Percentiles rank a stretch among this genome's conserved stretches.
phyloP scores from a whole-genome alignment of 2,329 filamentous ascomycete species.

The Hirsutella rhossiliensis region DNA sequence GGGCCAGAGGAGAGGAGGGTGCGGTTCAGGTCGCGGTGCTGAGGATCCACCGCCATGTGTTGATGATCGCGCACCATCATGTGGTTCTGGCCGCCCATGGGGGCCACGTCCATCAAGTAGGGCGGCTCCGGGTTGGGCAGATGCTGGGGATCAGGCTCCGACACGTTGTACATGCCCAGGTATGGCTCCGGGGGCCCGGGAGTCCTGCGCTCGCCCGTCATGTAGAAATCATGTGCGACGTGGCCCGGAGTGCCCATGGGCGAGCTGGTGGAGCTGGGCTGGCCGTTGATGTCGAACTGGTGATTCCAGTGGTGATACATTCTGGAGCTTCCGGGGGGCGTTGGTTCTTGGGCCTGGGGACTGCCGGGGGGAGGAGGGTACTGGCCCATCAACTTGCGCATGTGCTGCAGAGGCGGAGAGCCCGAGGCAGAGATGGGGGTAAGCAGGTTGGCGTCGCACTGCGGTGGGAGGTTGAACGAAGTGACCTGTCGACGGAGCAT shows the following conservation, averaged over 20 bases:
- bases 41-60: slow-evolving; percentile 11
- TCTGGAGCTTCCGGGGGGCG: slow-evolving; percentile 33
- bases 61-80: slow-evolving; percentile 12
- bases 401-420: slow-evolving; percentile 35
- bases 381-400: slow-evolving; percentile 26
- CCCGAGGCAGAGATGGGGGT: slow-evolving; percentile 38
- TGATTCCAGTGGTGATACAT: slow-evolving; percentile 30
- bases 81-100: slow-evolving; percentile 13
- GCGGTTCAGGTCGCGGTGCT: slow-evolving; percentile 13
- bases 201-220: slow-evolving; percentile 23
- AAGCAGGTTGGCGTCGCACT: slow-evolving; percentile 31
- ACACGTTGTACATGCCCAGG: slow-evolving; percentile 23
- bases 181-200: slow-evolving; percentile 24
- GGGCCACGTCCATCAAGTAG: slow-evolving; percentile 17
- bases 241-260: slow-evolving; percentile 29
- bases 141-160: slow-evolving; percentile 14
- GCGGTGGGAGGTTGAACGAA: slow-evolving; percentile 19
- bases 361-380: slow-evolving; percentile 25
- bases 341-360: slow-evolving; percentile 29
- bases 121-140: slow-evolving; percentile 10
- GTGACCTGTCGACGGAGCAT: slow-evolving; percentile 10
- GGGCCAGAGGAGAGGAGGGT: slow-evolving; percentile 4
- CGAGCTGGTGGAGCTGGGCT: slow-evolving; percentile 30
- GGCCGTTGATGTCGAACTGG: slow-evolving; percentile 27
- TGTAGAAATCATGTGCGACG: slow-evolving; percentile 24